Percentiles rank a stretch among this genome's conserved stretches.
Evolutionary conservation across 331 rosid genomes (phyloP).

Genomic region (Telfairia occidentalis): DNA sequence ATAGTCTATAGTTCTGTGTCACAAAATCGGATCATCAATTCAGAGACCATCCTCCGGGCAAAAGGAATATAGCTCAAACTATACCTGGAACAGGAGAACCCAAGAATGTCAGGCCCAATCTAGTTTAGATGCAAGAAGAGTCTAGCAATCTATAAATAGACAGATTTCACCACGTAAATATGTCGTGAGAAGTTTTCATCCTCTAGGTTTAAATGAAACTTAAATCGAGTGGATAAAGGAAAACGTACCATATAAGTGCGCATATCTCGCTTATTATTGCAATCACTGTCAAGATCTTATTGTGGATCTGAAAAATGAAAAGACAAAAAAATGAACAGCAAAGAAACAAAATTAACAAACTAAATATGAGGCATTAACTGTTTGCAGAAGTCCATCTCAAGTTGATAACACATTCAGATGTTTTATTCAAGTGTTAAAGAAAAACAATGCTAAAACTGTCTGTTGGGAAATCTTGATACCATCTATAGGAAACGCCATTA

Average conservation of each 20-base stretch:
- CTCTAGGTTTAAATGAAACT: constrained; percentile 2
- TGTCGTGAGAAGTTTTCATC: background rate
- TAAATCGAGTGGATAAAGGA: constrained; percentile 5
- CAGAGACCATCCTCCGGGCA: constrained; percentile 91
- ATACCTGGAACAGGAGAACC: constrained; percentile 53
- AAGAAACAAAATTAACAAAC: background rate
- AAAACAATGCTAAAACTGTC: constrained; percentile 1
- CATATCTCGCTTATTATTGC: constrained; percentile 72
- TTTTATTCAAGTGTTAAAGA: background rate
- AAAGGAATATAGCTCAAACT: constrained; percentile 89
- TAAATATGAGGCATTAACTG: background rate
- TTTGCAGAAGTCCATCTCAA: background rate
- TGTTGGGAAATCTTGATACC: background rate
- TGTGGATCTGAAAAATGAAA: constrained; percentile 53
- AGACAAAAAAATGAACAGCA: background rate
- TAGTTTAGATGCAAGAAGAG: background rate
- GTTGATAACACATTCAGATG: background rate
- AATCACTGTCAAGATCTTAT: constrained; percentile 62
- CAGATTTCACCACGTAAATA: background rate
- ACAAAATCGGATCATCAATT: constrained; percentile 66
- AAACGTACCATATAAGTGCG: constrained; percentile 72
- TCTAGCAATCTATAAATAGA: background rate
- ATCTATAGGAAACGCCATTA: background rate
- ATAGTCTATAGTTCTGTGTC: constrained; percentile 60
- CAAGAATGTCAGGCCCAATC: background rate